phyloP scores from a whole-genome alignment of 2,329 filamentous ascomycete species.

The Neofusicoccum cordaticola region DNA sequence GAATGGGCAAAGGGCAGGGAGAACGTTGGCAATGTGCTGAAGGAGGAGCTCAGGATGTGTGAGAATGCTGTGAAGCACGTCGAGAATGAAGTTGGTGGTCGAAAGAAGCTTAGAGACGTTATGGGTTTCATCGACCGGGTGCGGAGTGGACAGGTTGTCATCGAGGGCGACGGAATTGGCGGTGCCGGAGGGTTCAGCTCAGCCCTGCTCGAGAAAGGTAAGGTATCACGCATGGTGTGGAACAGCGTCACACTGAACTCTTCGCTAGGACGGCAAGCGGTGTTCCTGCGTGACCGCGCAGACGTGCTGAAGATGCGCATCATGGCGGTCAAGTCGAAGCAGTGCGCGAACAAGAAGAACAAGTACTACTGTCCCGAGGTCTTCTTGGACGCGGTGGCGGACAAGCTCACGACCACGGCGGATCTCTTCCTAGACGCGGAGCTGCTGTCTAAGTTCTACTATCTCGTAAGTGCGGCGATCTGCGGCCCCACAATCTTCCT shows the following conservation, averaged over 20 bases:
- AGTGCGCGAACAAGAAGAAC: slow-evolving; percentile 78
- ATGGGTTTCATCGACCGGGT: slow-evolving; percentile 89
- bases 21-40: slow-evolving; percentile 76
- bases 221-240: slow-evolving; percentile 21
- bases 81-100: slow-evolving; percentile 75
- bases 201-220: slow-evolving; percentile 78
- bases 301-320: slow-evolving; percentile 90
- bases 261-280: slow-evolving; percentile 74
- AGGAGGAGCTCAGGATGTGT: slow-evolving; percentile 80
- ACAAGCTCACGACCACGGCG: slow-evolving; percentile 90
- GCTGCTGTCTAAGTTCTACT: slow-evolving; percentile 94
- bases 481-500: background rate
- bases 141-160: slow-evolving; percentile 75
- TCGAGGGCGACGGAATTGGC: slow-evolving; percentile 78
- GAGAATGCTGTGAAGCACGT: slow-evolving; percentile 73
- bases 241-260: background rate
- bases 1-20: slow-evolving; percentile 87
- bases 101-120: slow-evolving; percentile 83
- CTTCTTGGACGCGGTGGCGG: slow-evolving; percentile 94
- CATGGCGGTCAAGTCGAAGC: slow-evolving; percentile 81
- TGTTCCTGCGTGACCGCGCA: slow-evolving; percentile 88
- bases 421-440: slow-evolving; percentile 98
- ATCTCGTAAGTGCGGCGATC: slow-evolving; percentile 55
- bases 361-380: slow-evolving; percentile 97
- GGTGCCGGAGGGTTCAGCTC: slow-evolving; percentile 94